A percentile compares a stretch with the other conserved stretches of the same genome.
Conservation (phyloP, 768 basidiomycete species). For the Collybia mongolica region DNA sequence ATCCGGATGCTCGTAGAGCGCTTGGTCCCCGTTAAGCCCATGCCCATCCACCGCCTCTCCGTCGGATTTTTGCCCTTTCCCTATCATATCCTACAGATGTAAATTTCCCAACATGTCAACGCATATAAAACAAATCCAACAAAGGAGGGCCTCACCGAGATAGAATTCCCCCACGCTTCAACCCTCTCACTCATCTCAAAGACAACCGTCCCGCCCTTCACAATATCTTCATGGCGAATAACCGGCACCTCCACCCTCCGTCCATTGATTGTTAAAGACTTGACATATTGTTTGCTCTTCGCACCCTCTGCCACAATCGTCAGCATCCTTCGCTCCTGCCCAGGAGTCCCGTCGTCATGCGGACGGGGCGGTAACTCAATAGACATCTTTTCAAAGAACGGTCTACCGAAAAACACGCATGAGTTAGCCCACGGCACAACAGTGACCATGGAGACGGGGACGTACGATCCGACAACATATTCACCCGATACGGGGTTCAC, state of each 20-base stretch:
- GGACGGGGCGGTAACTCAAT: constrained; percentile 48
- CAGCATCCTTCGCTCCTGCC: constrained; percentile 29
- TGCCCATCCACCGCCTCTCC: no score
- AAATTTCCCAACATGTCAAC: no score
- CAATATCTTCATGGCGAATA: constrained; percentile 53
- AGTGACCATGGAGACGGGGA: constrained; percentile 5
- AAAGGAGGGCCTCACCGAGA: constrained; percentile 7
- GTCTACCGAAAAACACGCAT: constrained; percentile 22
- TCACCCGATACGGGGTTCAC: constrained; percentile 77
- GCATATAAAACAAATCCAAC: no score
- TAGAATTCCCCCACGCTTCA: constrained; percentile 15
- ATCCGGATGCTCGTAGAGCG: no score
- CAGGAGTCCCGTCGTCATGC: neutral
- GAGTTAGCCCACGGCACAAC: no score
- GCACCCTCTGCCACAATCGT: constrained; percentile 59
- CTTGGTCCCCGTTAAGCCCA: no score
- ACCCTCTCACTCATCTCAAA: constrained; percentile 21
- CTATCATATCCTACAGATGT: no score
- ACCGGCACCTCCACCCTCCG: constrained; percentile 38
- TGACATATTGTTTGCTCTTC: constrained; percentile 56
- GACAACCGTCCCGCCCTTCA: constrained; percentile 15
- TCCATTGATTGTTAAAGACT: constrained; percentile 58
- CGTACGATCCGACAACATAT: constrained; percentile 75
- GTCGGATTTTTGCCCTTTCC: no score
- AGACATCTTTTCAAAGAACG: constrained; percentile 51